phyloP scores from a whole-genome alignment of 2,329 filamentous ascomycete species.

The Pyricularia grisea region DNA sequence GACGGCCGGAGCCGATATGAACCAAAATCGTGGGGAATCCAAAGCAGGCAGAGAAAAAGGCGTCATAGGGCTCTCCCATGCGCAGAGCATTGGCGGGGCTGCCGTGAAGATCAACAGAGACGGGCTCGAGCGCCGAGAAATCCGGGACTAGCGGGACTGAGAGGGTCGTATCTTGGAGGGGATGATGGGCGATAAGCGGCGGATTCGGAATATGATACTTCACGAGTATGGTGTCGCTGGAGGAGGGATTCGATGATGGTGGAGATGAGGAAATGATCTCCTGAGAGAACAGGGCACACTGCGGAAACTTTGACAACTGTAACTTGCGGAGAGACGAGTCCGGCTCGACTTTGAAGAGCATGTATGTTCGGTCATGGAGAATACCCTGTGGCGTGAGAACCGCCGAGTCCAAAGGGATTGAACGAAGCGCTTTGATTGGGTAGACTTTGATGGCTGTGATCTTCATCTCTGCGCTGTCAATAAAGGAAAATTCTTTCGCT shows the following conservation, averaged over 20 bases:
- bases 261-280: not conserved
- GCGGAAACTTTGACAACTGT: not conserved
- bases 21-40: not conserved
- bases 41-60: not conserved
- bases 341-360: not conserved
- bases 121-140: not conserved
- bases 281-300: not conserved
- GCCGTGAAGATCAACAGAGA: not conserved
- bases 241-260: not conserved
- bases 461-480: not conserved
- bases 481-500: not conserved
- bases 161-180: not conserved
- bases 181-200: not conserved
- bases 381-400: not conserved
- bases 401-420: not conserved
- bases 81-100: not conserved
- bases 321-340: not conserved
- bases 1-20: not conserved
- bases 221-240: not conserved
- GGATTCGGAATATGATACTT: not conserved
- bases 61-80: not conserved
- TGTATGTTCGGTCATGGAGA: not conserved
- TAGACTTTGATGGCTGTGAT: not conserved
- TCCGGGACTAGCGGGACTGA: not conserved
- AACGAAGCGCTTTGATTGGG: not conserved